Evolutionary conservation across 345 rosid genomes (phyloP).

Genomic region (Melaleuca quinquenervia): DNA sequence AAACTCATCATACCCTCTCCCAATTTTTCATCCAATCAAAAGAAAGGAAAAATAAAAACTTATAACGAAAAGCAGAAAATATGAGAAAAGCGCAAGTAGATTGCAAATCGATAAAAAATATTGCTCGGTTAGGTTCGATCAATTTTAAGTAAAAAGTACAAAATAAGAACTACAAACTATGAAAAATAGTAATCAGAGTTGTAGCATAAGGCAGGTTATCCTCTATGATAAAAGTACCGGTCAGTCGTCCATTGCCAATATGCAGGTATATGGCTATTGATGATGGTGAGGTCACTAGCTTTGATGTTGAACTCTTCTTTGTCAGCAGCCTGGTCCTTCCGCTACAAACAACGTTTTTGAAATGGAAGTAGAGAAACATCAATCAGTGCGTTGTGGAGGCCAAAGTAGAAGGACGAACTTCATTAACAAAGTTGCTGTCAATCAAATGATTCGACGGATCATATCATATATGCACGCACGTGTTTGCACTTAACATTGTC

Average conservation of each 20-base stretch:
- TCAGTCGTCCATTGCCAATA: background rate
- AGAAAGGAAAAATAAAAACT: rapidly evolving
- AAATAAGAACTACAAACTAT: background rate
- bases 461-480: too few relatives aligned
- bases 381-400: background rate
- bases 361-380: background rate
- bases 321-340: background rate
- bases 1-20: background rate
- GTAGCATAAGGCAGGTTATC: background rate
- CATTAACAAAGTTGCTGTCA: background rate
- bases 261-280: background rate
- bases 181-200: background rate
- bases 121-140: background rate
- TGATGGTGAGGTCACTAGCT: background rate
- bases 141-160: background rate
- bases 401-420: background rate
- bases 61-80: background rate
- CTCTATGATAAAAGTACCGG: background rate
- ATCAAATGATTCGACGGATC: background rate
- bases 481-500: too few relatives aligned
- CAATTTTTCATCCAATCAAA: background rate
- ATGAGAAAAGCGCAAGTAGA: background rate
- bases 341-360: background rate
- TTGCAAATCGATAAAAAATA: background rate
- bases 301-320: background rate